These are phyloP conservation scores for Aspergillus quadricinctus DNA, from an alignment of 2,329 filamentous ascomycete genomes.

Conservation along the genomic window DNA sequence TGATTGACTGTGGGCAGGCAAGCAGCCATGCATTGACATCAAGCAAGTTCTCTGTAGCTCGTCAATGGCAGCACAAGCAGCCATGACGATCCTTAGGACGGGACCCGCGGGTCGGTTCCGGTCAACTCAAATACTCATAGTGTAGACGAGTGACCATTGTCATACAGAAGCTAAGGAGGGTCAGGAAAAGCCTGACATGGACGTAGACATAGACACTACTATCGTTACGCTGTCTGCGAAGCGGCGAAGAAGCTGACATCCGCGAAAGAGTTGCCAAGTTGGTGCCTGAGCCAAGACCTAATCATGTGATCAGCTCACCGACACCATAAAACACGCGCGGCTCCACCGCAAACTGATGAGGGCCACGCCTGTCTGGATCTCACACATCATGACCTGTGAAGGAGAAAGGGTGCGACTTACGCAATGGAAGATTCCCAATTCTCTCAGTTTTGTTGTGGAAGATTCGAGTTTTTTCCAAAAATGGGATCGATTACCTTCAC, in stretches of 20 bases:
- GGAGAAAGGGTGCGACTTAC: constrained; percentile 4
- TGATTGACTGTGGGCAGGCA: background rate
- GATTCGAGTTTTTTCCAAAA: constrained; percentile 19
- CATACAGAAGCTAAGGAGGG: background rate
- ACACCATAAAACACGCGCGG: background rate
- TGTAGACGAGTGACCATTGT: background rate
- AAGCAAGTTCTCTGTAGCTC: background rate
- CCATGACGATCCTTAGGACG: background rate
- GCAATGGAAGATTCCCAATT: constrained; percentile 11
- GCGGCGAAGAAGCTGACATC: no score
- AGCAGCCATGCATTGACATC: background rate
- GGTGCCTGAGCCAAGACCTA: no score
- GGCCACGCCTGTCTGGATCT: background rate
- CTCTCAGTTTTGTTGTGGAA: constrained; percentile 13
- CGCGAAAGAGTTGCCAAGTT: no score
- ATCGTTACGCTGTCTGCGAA: no score
- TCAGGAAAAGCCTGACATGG: background rate
- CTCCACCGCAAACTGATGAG: background rate
- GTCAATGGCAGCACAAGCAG: background rate
- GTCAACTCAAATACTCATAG: background rate
- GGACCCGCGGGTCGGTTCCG: background rate
- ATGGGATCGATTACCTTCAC: constrained; percentile 16
- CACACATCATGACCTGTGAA: background rate
- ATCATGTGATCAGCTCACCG: no score
- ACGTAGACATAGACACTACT: background rate